Evolutionary conservation across 2,329 filamentous ascomycete species (phyloP), one percentile per base, ranked within the genome.

Genomic region (Verticillium isaacii): DNA sequence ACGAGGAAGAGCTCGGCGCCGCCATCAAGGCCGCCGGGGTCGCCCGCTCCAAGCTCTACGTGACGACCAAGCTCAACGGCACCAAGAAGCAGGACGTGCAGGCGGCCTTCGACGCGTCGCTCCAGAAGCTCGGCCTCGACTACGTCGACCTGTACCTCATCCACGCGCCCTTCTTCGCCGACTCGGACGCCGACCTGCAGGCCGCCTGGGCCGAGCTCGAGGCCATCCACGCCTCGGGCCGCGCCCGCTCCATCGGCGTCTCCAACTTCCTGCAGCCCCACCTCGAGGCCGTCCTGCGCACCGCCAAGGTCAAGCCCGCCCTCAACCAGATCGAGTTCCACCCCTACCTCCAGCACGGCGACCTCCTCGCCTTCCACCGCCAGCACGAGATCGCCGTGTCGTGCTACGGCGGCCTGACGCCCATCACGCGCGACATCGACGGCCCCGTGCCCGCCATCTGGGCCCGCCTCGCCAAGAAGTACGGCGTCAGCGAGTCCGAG

Each of bases 321-420:
- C 83, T 90, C 64, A 93, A 94, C 77, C 91, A 95, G 80, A 90
- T 94, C 70, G 91, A 94, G 78, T 88, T 85, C 70, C 89, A 95
- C 74, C 90, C 91, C 0, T 91, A 92, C 72, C 79, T 90, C 59
- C 88, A 90, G 74, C 88, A 89, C 71, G 80, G 79, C 6, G 78
- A 81, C 62, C 77, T 90, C 14, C 60, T 90, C 36, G 74, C 78
- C 17, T 90, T 84, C 74, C 83, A 82, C 72, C 80, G 79, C 67
- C 73, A 82, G 68, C 76, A 88, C 68, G 73, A 77, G 60, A 89
- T 91, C 64, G 81, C 83, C 4, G 72, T 83, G 2, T 75, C 80
- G 6, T 82, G 82, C 9, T 89, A 87, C 72, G 80, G 70, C 0
- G 83, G 86, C 1, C 77, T 91, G 61, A 80, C 80, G 1, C 80